phyloP scores from a whole-genome alignment of 495 filamentous ascomycete genomes.

The Penicillium cataractarum region DNA sequence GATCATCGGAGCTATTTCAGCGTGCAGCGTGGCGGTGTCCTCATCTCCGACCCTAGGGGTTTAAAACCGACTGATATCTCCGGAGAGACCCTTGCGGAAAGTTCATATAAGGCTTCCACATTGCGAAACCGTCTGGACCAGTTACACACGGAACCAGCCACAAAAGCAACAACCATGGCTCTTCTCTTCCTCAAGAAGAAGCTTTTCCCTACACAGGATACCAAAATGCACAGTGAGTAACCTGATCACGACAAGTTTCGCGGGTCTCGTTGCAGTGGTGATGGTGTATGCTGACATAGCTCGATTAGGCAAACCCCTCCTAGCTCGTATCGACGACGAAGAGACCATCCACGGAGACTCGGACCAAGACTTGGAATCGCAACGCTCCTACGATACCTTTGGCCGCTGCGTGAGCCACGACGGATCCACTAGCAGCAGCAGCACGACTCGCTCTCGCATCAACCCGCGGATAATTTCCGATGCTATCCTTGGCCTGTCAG shows the following conservation, averaged over 20 bases:
- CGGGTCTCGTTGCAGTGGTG: not conserved
- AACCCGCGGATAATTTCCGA: conserved; percentile 59
- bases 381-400: conserved; percentile 50
- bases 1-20: not conserved
- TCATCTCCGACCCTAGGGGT: not conserved
- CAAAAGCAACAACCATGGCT: conserved; percentile 35
- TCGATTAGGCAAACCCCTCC: conserved; percentile 40
- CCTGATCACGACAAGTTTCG: not conserved
- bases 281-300: conserved; percentile 6
- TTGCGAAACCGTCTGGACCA: not conserved
- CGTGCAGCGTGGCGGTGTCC: not conserved
- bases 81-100: not conserved
- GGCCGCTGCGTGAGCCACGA: conserved; percentile 30
- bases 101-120: not conserved
- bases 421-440: conserved; percentile 31
- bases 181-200: conserved; percentile 49
- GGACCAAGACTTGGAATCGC: conserved; percentile 43
- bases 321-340: conserved; percentile 35
- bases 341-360: conserved; percentile 34
- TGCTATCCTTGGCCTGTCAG: conserved; percentile 62
- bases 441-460: conserved; percentile 43
- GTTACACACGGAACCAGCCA: conserved; percentile 3
- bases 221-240: conserved; percentile 27
- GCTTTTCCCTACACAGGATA: conserved; percentile 37
- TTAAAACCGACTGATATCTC: not conserved